phyloP scores from a whole-genome alignment of 306 rosid genomes.

The Myrica gale region DNA sequence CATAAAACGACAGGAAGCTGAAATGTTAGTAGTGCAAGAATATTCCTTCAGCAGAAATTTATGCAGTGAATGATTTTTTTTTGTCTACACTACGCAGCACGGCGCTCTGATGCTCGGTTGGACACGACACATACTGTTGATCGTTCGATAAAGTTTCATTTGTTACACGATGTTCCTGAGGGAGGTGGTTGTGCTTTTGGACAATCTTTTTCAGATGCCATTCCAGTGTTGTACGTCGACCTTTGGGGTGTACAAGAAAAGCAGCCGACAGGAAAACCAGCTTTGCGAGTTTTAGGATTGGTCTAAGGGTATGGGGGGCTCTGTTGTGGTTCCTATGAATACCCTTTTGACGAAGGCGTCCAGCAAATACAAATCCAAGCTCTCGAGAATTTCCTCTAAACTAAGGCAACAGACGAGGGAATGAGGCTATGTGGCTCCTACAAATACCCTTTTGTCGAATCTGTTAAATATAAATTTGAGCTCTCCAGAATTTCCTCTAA shows the following conservation, averaged over 20 bases:
- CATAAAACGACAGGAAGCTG: too few relatives aligned
- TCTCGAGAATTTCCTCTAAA: accelerated
- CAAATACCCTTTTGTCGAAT: too few relatives aligned
- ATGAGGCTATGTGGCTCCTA: too few relatives aligned
- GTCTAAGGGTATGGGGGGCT: conserved; percentile 47
- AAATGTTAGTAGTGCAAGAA: too few relatives aligned
- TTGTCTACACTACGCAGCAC: conserved; percentile 11
- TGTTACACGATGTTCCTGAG: conserved; percentile 41
- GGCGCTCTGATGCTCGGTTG: conserved; percentile 38
- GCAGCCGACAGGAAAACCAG: conserved; percentile 54
- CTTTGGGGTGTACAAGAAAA: conserved; percentile 55
- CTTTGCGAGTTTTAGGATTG: conserved; percentile 59
- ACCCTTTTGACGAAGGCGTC: conserved; percentile 28
- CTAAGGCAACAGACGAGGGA: too few relatives aligned
- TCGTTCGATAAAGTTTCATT: conserved; percentile 57
- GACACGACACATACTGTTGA: conserved; percentile 55
- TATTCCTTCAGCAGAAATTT: too few relatives aligned
- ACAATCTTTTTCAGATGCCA: conserved; percentile 63
- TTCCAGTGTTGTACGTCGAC: conserved; percentile 46
- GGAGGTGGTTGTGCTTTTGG: conserved; percentile 49
- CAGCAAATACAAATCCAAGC: too few relatives aligned
- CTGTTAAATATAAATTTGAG: too few relatives aligned
- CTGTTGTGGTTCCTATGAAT: conserved; percentile 56
- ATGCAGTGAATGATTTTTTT: too few relatives aligned
- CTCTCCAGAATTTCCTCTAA: too few relatives aligned